Base-by-base conservation (phyloP, 257 asterid species). In the Leonotis leonurus region DNA sequence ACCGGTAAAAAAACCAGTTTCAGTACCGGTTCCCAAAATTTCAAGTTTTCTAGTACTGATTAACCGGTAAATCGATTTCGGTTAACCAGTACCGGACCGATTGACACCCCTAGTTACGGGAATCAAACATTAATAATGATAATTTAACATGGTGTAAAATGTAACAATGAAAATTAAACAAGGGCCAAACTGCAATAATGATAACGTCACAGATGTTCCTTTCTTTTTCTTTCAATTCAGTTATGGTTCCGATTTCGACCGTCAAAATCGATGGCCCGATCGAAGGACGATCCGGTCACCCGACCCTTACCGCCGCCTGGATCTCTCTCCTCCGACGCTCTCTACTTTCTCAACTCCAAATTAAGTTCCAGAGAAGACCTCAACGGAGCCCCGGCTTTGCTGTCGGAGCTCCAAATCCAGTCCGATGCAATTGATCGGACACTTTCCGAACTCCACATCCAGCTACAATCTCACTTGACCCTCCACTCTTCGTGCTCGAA, bases 281-380 rank as follows among this genome's bases (percentile, higher is more conserved):
- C 75, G 48, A 67, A 52, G 29, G 70, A 61, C 29, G 70, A 64
- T 46, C 65, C 75, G 30, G 12, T 45, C 43, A 33, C 68, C 75
- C 78, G 78, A 18, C 68, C 77, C 14, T 72, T 91, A 22, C 98
- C 94, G 30, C 81, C 87, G 45, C 70, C 70, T 58, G 39, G 88
- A 22, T 84, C 90, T 41, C 82, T 91, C 48, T 83, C 94, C 6
- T 75, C 81, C 5, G 68, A 86, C 18, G 70, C 82, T 67, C 64
- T 86, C 36, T 76, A 84, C 48, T 88, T 81, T 59, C 94, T 91
- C 69, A 81, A 86, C 72, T 78, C 90, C 30, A 82, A 77, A 35
- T 78, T 91, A 44, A 67, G 75, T 70, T 72, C 94, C 57, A 64
- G 60, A 49, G 81, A 78, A 39, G 88, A 84, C 67, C 88, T 91